phyloP scores from a whole-genome alignment of 1,139 yeast genomes.

The Candida freyschussii region DNA sequence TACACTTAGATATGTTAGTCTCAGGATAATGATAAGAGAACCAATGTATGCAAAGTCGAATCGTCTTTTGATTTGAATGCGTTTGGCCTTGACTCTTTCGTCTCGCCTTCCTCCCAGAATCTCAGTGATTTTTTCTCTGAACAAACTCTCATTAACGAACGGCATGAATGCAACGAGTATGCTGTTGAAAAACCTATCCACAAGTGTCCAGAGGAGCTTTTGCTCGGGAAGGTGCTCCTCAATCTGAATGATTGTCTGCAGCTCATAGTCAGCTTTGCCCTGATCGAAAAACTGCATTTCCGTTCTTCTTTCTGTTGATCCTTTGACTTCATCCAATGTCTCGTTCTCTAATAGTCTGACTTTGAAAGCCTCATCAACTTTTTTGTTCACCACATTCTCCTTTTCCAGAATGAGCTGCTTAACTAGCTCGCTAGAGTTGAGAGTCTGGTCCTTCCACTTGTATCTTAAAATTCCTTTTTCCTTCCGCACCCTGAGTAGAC shows the following conservation, averaged over 20 bases:
- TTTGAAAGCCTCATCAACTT: slow-evolving; percentile 26
- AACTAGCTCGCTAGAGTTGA: slow-evolving; percentile 25
- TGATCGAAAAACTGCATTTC: slow-evolving; percentile 15
- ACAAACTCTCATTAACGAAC: slow-evolving; percentile 39
- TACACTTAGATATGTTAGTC: slow-evolving; percentile 35
- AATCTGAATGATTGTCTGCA: slow-evolving; percentile 28
- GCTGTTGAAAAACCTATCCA: slow-evolving; percentile 41
- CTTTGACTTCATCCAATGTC: slow-evolving; percentile 30
- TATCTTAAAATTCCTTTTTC: slow-evolving; percentile 14
- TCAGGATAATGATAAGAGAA: slow-evolving; percentile 36
- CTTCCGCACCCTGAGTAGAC: slow-evolving; percentile 27
- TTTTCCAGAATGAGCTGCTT: slow-evolving; percentile 23
- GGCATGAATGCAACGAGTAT: slow-evolving; percentile 43
- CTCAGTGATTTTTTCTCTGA: slow-evolving; percentile 28
- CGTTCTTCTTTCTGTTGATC: slow-evolving; percentile 6
- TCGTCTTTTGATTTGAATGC: slow-evolving; percentile 33
- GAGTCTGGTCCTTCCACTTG: slow-evolving; percentile 21
- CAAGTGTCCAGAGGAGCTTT: slow-evolving; percentile 40
- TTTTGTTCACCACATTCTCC: slow-evolving; percentile 11
- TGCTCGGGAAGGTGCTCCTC: slow-evolving; percentile 39
- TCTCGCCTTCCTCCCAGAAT: slow-evolving; percentile 24
- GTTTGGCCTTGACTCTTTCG: slow-evolving; percentile 12
- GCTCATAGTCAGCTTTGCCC: slow-evolving; percentile 18
- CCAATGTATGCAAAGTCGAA: slow-evolving; percentile 47
- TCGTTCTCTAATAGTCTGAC: slow-evolving; percentile 30